phyloP scores from a whole-genome alignment of 2,329 filamentous ascomycete species.

The Diaporthe vexans region DNA sequence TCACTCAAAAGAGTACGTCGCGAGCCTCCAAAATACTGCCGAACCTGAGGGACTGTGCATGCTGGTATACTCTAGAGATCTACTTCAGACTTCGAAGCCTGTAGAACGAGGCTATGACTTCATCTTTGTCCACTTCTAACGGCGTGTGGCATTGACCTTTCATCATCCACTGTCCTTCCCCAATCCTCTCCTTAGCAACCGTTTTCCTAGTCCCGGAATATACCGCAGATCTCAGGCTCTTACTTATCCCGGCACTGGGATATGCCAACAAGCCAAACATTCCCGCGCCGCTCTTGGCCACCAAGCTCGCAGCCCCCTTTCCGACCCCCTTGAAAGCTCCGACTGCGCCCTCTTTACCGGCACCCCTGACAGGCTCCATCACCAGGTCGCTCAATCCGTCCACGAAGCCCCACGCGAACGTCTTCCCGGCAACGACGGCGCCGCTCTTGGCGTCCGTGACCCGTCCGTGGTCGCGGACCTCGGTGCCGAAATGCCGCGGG shows the following conservation, averaged over 20 bases:
- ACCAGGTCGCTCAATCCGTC: not conserved
- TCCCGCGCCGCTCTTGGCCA: not conserved
- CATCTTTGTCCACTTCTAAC: not conserved
- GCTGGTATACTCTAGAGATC: not conserved
- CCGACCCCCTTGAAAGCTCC: not conserved
- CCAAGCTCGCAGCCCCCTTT: not conserved
- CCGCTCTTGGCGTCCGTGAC: not conserved
- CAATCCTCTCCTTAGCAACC: not conserved
- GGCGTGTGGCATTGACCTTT: not conserved
- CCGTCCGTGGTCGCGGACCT: not conserved
- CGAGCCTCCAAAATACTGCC: not conserved
- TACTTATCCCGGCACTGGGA: not conserved
- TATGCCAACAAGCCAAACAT: not conserved
- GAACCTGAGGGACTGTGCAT: not conserved
- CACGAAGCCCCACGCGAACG: not conserved
- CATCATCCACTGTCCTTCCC: not conserved
- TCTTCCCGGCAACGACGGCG: not conserved
- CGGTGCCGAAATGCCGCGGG: not conserved
- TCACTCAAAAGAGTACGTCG: not conserved
- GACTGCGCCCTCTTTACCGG: not conserved
- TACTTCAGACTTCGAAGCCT: not conserved
- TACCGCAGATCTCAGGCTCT: not conserved
- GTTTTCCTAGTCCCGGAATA: not conserved
- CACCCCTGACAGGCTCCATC: not conserved
- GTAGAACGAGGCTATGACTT: not conserved